Conservation (phyloP, 768 basidiomycete genomes). For the Lactarius tabidus region DNA sequence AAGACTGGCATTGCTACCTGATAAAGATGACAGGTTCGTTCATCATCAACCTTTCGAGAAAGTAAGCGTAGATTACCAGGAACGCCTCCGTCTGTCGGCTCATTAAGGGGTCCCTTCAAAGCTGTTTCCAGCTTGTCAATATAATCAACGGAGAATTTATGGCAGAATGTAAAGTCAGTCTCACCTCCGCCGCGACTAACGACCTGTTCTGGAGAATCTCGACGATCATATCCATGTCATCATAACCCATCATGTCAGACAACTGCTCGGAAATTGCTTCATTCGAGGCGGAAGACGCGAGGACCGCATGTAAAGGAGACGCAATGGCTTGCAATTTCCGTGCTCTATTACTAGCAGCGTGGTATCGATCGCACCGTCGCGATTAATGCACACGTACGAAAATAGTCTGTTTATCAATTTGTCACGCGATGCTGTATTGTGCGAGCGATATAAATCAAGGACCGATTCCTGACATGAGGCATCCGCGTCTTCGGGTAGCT, state of each 20-base stretch:
- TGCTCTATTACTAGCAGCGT: slow-evolving; percentile 27
- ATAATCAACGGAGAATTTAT: slow-evolving; percentile 7
- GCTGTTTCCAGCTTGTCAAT: slow-evolving; percentile 17
- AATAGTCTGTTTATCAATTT: slow-evolving; percentile 19
- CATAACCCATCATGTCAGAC: slow-evolving; percentile 78
- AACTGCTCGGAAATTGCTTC: slow-evolving; percentile 77
- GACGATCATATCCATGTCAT: slow-evolving; percentile 74
- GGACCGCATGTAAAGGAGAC: slow-evolving; percentile 33
- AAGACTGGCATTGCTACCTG: slow-evolving; percentile 11
- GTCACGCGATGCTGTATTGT: slow-evolving; percentile 1
- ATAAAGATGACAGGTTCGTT: background rate
- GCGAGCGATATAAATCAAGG: slow-evolving; percentile 21
- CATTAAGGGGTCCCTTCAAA: background rate
- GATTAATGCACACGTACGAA: slow-evolving; percentile 21
- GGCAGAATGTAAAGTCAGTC: slow-evolving; percentile 11
- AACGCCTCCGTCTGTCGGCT: background rate
- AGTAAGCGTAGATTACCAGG: background rate
- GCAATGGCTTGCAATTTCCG: slow-evolving; percentile 30
- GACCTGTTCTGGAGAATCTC: slow-evolving; percentile 61
- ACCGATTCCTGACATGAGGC: slow-evolving; percentile 19
- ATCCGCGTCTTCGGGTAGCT: slow-evolving; percentile 18
- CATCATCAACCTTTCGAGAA: background rate
- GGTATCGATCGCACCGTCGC: slow-evolving; percentile 3
- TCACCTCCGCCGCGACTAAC: slow-evolving; percentile 47
- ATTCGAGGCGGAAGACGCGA: slow-evolving; percentile 49